These are phyloP conservation scores for Metarhizium sp. DNA, from an alignment of 2,329 filamentous ascomycete genomes.

Conservation along the genomic window DNA sequence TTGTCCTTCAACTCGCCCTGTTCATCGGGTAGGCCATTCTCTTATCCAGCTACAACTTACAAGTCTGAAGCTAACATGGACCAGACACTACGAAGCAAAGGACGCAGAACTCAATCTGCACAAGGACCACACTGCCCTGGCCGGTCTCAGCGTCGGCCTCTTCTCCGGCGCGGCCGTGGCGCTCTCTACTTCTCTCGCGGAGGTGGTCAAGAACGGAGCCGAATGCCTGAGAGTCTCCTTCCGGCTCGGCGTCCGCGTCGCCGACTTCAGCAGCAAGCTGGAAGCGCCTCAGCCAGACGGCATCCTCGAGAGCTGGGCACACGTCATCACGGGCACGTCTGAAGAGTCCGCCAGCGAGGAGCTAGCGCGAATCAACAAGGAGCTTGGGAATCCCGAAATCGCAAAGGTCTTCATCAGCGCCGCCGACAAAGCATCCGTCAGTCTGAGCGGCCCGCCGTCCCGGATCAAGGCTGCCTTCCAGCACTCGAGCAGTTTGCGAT, in stretches of 20 bases:
- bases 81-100: background rate
- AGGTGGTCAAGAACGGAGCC: background rate
- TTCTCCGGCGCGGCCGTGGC: background rate
- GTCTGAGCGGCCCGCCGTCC: background rate
- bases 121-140: background rate
- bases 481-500: background rate
- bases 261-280: background rate
- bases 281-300: background rate
- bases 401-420: background rate
- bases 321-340: background rate
- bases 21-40: too few relatives aligned
- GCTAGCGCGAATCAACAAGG: too few relatives aligned
- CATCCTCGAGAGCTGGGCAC: background rate
- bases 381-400: background rate
- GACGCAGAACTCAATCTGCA: background rate
- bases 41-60: too few relatives aligned
- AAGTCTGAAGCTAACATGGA: too few relatives aligned
- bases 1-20: too few relatives aligned
- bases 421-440: background rate
- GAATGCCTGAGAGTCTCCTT: background rate
- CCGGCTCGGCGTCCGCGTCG: background rate
- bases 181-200: background rate
- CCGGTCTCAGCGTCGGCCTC: background rate
- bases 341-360: background rate
- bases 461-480: background rate